Base-by-base conservation (phyloP, 345 rosid species). In the Hibiscus tridactylites region DNA sequence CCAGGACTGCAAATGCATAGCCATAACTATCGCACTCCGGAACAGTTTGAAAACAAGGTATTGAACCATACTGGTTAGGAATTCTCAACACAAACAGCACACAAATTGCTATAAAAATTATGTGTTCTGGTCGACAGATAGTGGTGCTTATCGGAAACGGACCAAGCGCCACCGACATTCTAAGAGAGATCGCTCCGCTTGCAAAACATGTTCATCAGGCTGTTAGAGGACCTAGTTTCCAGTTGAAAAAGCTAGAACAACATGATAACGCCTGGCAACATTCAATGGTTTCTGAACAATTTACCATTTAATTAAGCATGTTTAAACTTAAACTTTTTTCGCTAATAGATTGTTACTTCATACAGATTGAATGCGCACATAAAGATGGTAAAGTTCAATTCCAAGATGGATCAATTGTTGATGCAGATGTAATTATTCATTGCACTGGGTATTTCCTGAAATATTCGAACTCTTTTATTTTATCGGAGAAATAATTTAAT, bases 141-240 rank as follows among this genome's bases (percentile, higher is more conserved):
- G 73, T 71, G 52, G 37, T 71, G 24, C 5, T 58, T 31, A 58
- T 71, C 3, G 73, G 73, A 19, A 57, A 59, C 1, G 52, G 13
- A 57, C 1, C 53, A 0, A 71, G 73, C 58, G 73, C 73, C n/a
- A 3, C 0, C 12, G 73, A 57, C 64, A 58, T 71, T 6, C 12
- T 57, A n/a, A 37, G 2, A 26, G 73, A 71, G 52, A 21, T 71
- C 24, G 12, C 37, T 6, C 12, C 53, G 37, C 3, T 71, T 37
- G 73, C 73, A 21, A 71, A 26, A 71, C 53, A 71, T 9, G 73
- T 71, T 59, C 73, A 57, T 57, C 64, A 56, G 65, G 73, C 56
- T 19, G 3, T 59, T 44, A 71, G 65, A 71, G 65, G 64, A 42
- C 35, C 62, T 37, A 54, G 21, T 35, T 1, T 5, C 17, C 42